Evolutionary conservation across 2,329 filamentous ascomycete species (phyloP).

Genomic region (Xenoacremonium recifei): DNA sequence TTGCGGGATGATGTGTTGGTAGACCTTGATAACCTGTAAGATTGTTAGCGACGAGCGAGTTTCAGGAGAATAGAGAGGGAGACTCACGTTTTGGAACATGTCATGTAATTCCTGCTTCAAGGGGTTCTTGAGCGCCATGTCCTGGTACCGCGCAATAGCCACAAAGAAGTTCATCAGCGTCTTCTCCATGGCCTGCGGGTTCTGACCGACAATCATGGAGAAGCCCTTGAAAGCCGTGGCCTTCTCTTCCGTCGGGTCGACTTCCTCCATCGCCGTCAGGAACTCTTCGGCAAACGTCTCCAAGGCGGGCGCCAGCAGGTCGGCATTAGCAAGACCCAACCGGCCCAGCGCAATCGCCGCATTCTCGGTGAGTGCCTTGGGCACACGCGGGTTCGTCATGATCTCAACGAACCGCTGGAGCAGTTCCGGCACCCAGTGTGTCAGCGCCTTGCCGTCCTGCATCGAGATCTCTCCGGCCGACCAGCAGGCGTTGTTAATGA

Average conservation of each 20-base stretch:
- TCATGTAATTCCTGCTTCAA: constrained; percentile 65
- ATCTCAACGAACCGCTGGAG: constrained; percentile 78
- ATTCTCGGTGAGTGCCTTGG: constrained; percentile 86
- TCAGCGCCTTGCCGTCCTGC: constrained; percentile 72
- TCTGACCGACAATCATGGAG: constrained; percentile 76
- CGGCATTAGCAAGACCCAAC: constrained; percentile 75
- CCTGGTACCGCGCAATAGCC: constrained; percentile 76
- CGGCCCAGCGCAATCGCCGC: constrained; percentile 90
- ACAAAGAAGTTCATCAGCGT: constrained; percentile 79
- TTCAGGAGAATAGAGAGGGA: not conserved
- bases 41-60: constrained; percentile 9
- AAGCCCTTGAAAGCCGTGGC: constrained; percentile 91
- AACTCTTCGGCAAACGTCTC: constrained; percentile 80
- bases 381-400: constrained; percentile 80
- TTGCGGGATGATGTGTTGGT: constrained; percentile 59
- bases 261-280: constrained; percentile 75
- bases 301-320: constrained; percentile 75
- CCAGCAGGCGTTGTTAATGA: constrained; percentile 99
- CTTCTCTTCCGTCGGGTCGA: constrained; percentile 90
- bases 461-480: constrained; percentile 90
- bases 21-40: constrained; percentile 49
- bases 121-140: constrained; percentile 58
- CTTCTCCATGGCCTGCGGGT: constrained; percentile 89
- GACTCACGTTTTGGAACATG: constrained; percentile 72
- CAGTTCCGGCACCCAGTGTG: constrained; percentile 73